Conservation (phyloP, 2,329 filamentous ascomycete species). For the Penicillium sp. region DNA sequence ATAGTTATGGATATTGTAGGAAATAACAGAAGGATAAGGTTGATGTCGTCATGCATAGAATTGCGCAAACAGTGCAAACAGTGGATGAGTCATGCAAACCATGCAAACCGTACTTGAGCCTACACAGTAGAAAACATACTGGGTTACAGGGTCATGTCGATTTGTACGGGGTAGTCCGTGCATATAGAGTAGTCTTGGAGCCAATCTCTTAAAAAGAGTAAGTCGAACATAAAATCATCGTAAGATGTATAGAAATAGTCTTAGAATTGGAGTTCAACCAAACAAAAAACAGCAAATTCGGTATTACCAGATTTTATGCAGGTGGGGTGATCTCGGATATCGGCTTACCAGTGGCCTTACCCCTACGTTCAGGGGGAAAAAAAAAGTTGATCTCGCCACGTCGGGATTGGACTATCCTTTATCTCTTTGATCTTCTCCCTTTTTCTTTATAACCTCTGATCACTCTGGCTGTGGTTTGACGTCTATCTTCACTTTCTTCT, state of each 20-base stretch:
- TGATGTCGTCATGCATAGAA: neutral
- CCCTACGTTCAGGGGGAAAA: slow-evolving; percentile 20
- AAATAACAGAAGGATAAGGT: neutral
- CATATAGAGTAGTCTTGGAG: too few species aligned
- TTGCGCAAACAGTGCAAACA: neutral
- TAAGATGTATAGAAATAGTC: neutral
- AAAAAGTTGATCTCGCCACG: slow-evolving; percentile 33
- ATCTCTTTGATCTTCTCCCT: slow-evolving; percentile 5
- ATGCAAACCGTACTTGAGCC: neutral
- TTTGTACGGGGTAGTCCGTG: neutral
- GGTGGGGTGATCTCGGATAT: slow-evolving; percentile 25
- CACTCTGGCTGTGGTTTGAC: neutral
- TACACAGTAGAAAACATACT: slow-evolving; percentile 5
- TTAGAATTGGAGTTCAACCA: slow-evolving; percentile 2
- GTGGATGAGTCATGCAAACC: neutral
- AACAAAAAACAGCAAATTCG: slow-evolving; percentile 10
- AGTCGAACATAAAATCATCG: neutral
- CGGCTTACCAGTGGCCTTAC: slow-evolving; percentile 36
- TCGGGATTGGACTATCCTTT: slow-evolving; percentile 28
- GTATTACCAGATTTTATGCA: slow-evolving; percentile 4
- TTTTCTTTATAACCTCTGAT: slow-evolving; percentile 4
- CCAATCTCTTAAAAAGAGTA: too few species aligned
- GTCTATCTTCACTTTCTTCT: neutral
- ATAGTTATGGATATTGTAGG: neutral
- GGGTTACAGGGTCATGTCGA: neutral